Evolutionary conservation across 2,329 filamentous ascomycete genomes (phyloP), one percentile per base, ranked within the genome.

Genomic region (Botrytis cinerea): DNA sequence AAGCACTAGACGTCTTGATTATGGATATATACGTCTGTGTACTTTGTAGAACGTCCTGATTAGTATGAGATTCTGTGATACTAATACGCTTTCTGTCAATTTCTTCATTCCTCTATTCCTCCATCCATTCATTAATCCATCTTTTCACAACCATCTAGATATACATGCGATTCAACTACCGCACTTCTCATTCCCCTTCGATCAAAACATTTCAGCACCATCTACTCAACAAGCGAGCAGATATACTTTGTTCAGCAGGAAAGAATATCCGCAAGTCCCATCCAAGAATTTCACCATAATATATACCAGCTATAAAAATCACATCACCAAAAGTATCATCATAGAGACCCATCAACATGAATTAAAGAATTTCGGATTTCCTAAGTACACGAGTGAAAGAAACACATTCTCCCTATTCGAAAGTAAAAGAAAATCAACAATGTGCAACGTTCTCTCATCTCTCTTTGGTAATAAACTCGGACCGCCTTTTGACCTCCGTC

Each of bases 331-430:
- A 66, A 51, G 4, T 14, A 51, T 9, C 18, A 54, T 7, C 25
- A n/a, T n/a, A n/a, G 6, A 48, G 6, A 48, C 3, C 20, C 12
- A 38, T 38, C 43, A n/a, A 48, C n/a, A 38, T 54, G 32, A 38
- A 51, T 54, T 25, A 54, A 54, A 38, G 22, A 35, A 28, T 8
- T 40, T 67, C 2, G 25, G 46, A 67, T 67, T 67, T 40, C 35
- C 16, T 60, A 72, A 45, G 51, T 72, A 72, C 62, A 72, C 22
- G 35, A 60, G 46, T 38, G 70, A 60, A 72, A 72, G 68, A 62
- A 67, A 46, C 51, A 25, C 28, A n/a, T 59, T 68, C 46, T 20
- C 28, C 40, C 48, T 45, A 40, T 68, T 51, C 43, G 54, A 28
- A 72, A 59, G 40, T 38, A 38, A 72, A 54, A 72, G 62, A 59